These are phyloP conservation scores for Yamadazyma olivae DNA, from an alignment of 805 yeast genomes.

Conservation along the genomic window DNA sequence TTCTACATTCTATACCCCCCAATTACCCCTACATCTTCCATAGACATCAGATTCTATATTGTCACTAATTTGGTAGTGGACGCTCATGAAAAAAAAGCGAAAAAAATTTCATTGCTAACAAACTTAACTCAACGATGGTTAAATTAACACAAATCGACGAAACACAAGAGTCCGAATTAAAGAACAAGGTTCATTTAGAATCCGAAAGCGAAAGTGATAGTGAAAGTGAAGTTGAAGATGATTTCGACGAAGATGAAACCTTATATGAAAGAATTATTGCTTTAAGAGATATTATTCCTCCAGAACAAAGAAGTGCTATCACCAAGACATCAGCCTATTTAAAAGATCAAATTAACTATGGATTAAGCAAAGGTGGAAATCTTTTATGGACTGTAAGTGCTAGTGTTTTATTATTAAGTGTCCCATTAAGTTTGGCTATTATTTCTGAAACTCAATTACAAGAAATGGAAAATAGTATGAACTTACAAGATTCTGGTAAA, in stretches of 20 bases:
- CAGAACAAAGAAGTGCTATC: constrained; percentile 64
- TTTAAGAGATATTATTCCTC: constrained; percentile 87
- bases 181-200: constrained; percentile 15
- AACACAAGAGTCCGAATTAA: constrained; percentile 41
- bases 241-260: constrained; percentile 82
- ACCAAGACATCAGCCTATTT: constrained; percentile 30
- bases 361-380: constrained; percentile 64
- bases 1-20: too few species aligned
- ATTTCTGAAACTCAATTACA: constrained; percentile 89
- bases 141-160: constrained; percentile 72
- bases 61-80: neutral
- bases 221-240: constrained; percentile 57
- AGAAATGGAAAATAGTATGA: constrained; percentile 91
- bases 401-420: constrained; percentile 81
- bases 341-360: constrained; percentile 32
- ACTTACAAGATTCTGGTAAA: constrained; percentile 73
- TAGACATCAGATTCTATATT: too few species aligned
- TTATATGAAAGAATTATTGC: constrained; percentile 85
- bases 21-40: too few species aligned
- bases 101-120: constrained; percentile 6
- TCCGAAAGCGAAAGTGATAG: constrained; percentile 33
- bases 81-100: neutral
- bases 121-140: constrained; percentile 48
- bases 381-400: constrained; percentile 85
- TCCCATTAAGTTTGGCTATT: constrained; percentile 86